Conservation (phyloP, 139 green algal species). For the Pleodorina starrii region DNA sequence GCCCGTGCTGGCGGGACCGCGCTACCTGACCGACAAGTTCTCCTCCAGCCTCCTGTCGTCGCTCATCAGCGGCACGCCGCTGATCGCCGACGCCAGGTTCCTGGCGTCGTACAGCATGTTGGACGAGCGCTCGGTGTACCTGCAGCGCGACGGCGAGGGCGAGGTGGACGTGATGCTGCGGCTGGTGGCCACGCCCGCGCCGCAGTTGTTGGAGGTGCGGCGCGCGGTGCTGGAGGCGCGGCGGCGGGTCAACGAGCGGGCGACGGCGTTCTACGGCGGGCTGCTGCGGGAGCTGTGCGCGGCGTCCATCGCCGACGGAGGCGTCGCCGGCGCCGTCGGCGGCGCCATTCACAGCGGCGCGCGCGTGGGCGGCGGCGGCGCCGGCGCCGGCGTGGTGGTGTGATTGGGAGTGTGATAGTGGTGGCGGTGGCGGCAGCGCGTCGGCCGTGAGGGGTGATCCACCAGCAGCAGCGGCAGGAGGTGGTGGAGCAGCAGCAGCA, state of each 20-base stretch:
- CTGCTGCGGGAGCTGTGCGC: slow-evolving; percentile 24
- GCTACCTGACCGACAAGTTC: slow-evolving; percentile 59
- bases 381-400: not conserved
- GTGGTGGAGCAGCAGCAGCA: no score
- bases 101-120: slow-evolving; percentile 61
- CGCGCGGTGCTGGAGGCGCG: not conserved
- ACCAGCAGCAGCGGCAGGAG: no score
- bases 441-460: no score
- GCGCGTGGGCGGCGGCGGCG: not conserved
- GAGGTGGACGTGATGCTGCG: slow-evolving; percentile 61
- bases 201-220: not conserved
- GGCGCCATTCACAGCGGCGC: not conserved
- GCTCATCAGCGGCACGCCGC: slow-evolving; percentile 61
- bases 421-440: no score
- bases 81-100: slow-evolving; percentile 55
- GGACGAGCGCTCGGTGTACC: slow-evolving; percentile 12
- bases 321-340: no score
- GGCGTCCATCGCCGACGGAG: no score
- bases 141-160: slow-evolving; percentile 5
- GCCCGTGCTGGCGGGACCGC: slow-evolving; percentile 41
- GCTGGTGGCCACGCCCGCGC: slow-evolving; percentile 5
- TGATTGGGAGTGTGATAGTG: no score
- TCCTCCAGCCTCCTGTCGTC: slow-evolving; percentile 62
- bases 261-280: not conserved
- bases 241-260: slow-evolving; percentile 8